Base-by-base conservation (phyloP, 2,329 filamentous ascomycete genomes). In the Biscogniauxia mediterranea region DNA sequence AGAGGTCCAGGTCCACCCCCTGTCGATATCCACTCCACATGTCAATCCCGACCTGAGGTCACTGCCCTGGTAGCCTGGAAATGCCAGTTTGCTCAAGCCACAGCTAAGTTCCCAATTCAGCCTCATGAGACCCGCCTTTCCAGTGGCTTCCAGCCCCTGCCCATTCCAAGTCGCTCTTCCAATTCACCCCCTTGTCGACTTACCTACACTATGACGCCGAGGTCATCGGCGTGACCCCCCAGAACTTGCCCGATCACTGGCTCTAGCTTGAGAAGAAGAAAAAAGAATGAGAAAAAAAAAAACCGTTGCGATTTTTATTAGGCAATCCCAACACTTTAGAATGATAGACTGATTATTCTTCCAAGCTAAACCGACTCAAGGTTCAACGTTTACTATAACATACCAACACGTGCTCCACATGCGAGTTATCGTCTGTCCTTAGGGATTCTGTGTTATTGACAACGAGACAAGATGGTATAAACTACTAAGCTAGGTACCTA, bases 131-230 rank as follows among this genome's bases (percentile, higher is more conserved):
- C 23, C 20, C 52, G 13, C 15, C 51, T 42, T 55, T 19, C 7
- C 7, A 32, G 8, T 28, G 26, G 26, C 26, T n/a, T n/a, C n/a
- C n/a, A n/a, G n/a, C n/a, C n/a, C n/a, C n/a, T n/a, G n/a, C n/a
- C n/a, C n/a, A n/a, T n/a, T n/a, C n/a, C n/a, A n/a, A n/a, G 23
- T 23, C 23, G 23, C 23, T 5, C 23, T 23, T 23, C 5, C 23
- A 23, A 2, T 5, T 23, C 23, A n/a, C n/a, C n/a, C n/a, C n/a
- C n/a, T n/a, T n/a, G n/a, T n/a, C n/a, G n/a, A n/a, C n/a, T n/a
- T n/a, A n/a, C n/a, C n/a, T n/a, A n/a, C n/a, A n/a, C 60, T 66
- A 68, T 69, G 67, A 68, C 67, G 67, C 67, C 64, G 67, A 66
- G 61, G 67, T 66, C 49, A 61, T 62, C 55, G 56, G 55, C 51